A percentile compares a stretch with the other conserved stretches of the same genome.
These are phyloP conservation scores for Curvularia sp. DNA, from an alignment of 2,329 filamentous ascomycete genomes.

Conservation along the genomic window DNA sequence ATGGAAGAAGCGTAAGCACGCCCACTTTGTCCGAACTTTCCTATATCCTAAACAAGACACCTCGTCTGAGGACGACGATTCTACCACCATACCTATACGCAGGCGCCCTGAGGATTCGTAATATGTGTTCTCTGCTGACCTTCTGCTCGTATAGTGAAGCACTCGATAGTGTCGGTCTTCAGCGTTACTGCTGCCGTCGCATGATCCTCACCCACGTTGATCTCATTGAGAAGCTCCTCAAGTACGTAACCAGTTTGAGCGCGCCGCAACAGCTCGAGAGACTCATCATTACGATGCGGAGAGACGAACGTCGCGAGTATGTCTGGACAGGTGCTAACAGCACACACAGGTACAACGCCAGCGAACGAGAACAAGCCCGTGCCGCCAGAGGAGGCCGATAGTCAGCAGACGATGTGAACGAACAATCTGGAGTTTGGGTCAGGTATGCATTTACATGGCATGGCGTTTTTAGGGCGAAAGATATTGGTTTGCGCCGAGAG, in stretches of 20 bases:
- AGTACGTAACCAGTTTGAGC: conserved; percentile 44
- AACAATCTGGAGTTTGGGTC: conserved; percentile 21
- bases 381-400: conserved; percentile 36
- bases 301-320: conserved; percentile 2
- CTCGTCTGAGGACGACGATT: background rate
- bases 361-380: conserved; percentile 45
- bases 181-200: conserved; percentile 96
- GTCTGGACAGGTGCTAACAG: conserved; percentile 34
- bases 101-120: background rate
- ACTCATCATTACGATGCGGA: conserved; percentile 5
- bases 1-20: conserved; percentile 44
- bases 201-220: conserved; percentile 99
- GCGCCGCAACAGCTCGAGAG: conserved; percentile 11
- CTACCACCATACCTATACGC: background rate
- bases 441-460: conserved; percentile 27
- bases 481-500: conserved; percentile 5
- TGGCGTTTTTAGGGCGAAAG: conserved; percentile 25
- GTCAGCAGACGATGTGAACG: conserved; percentile 12
- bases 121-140: background rate
- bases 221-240: conserved; percentile 93
- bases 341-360: conserved; percentile 44
- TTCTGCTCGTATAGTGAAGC: conserved; percentile 71
- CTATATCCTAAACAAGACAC: background rate
- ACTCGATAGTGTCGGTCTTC: conserved; percentile 92
- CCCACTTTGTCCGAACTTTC: background rate